These are phyloP conservation scores for Cercophora samala DNA, from an alignment of 495 filamentous ascomycete genomes.

Conservation along the genomic window DNA sequence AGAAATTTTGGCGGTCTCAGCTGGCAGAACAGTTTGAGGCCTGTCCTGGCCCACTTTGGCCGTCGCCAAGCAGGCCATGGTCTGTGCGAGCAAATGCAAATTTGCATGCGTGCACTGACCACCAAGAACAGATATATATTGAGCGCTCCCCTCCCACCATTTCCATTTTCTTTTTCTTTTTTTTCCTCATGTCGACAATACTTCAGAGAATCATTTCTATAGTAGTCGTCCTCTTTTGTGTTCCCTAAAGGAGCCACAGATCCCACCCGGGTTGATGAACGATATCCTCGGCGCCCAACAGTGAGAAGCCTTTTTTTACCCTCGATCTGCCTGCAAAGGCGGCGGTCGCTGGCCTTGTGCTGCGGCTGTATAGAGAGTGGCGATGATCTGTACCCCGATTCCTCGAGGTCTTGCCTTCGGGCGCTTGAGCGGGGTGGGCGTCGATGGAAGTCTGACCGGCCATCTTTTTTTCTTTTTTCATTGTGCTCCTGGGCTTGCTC, in stretches of 20 bases:
- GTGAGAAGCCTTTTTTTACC: slow-evolving; percentile 50
- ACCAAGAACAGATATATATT: slow-evolving; percentile 39
- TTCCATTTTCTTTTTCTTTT: slow-evolving; percentile 35
- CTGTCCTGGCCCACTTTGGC: slow-evolving; percentile 15
- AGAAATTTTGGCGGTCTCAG: slow-evolving; percentile 36
- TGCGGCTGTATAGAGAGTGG: slow-evolving; percentile 55
- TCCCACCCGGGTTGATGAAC: slow-evolving; percentile 62
- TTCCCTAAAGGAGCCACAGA: slow-evolving; percentile 69
- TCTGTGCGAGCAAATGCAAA: slow-evolving; percentile 23
- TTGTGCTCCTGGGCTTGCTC: slow-evolving; percentile 42
- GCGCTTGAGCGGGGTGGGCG: slow-evolving; percentile 56
- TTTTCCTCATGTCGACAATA: slow-evolving; percentile 61
- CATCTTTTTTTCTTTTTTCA: slow-evolving; percentile 44
- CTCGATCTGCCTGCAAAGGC: slow-evolving; percentile 51
- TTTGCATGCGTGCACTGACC: slow-evolving; percentile 42
- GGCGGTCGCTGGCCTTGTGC: slow-evolving; percentile 38
- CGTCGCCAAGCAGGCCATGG: too few relatives aligned
- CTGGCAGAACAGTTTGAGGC: slow-evolving; percentile 31
- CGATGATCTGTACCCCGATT: slow-evolving; percentile 61
- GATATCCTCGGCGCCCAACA: slow-evolving; percentile 58
- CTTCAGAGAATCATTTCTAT: slow-evolving; percentile 87
- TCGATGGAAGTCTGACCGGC: slow-evolving; percentile 64
- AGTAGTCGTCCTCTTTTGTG: slow-evolving; percentile 77
- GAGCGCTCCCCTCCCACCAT: slow-evolving; percentile 5
- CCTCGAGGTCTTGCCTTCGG: slow-evolving; percentile 48